Conservation (phyloP, 202 grass and related monocot species). For the Saccharum hybrid region DNA sequence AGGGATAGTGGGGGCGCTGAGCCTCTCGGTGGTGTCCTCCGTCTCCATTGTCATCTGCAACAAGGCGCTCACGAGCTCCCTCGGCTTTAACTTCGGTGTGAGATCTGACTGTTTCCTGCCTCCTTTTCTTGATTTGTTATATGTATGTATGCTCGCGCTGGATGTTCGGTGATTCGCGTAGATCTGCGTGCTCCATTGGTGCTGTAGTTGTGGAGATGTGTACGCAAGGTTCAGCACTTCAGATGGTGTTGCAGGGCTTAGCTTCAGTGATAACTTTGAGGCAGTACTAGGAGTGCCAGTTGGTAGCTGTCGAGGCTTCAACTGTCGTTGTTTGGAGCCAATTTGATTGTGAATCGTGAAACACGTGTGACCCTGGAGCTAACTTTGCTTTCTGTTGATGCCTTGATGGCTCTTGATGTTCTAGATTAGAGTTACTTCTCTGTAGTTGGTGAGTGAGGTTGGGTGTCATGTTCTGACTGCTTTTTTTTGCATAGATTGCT, state of each 20-base stretch:
- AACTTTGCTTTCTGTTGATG: constrained; percentile 26
- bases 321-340: neutral
- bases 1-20: constrained; percentile 86
- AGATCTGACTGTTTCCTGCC: constrained; percentile 57
- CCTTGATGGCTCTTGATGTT: neutral
- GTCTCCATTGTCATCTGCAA: constrained; percentile 97
- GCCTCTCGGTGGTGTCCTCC: constrained; percentile 87
- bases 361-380: constrained; percentile 16
- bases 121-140: neutral
- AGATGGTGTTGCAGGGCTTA: neutral
- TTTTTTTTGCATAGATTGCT: constrained; percentile 43
- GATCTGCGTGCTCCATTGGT: constrained; percentile 22
- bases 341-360: constrained; percentile 3
- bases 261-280: constrained; percentile 29
- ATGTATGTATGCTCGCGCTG: neutral
- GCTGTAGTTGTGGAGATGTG: neutral
- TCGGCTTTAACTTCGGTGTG: constrained; percentile 89
- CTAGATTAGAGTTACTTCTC: constrained; percentile 15
- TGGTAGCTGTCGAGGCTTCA: neutral
- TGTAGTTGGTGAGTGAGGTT: constrained; percentile 22
- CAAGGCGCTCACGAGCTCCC: constrained; percentile 91
- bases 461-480: constrained; percentile 26
- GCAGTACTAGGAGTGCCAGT: constrained; percentile 2
- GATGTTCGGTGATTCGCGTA: constrained; percentile 1
- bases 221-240: neutral